Evolutionary conservation across 2,329 filamentous ascomycete species (phyloP), one percentile per base, ranked within the genome.

Genomic region (Emergomyces orientalis): DNA sequence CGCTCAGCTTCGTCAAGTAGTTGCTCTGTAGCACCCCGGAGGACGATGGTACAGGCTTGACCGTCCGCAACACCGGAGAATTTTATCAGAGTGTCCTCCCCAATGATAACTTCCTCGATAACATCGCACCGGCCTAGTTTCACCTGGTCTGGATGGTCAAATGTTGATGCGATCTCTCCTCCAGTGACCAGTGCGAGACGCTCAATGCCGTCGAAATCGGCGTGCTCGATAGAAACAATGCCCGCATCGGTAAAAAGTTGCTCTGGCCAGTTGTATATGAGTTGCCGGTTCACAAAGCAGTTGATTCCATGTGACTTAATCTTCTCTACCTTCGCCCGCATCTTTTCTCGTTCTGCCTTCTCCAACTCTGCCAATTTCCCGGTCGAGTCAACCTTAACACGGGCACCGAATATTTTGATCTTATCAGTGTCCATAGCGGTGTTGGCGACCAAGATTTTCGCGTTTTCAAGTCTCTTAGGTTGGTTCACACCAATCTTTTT

Each of bases 241-340:
- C 94, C 94, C 8, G 92, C 93, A 76, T 99, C 94, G 43, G 93
- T 91, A 74, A 99, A 99, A 56, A 99, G 88, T 79, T 99, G 94
- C 79, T 99, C 94, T 6, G 94, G 94, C 94, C 94, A 99, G 83
- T 99, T 99, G 84, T 99, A 99, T 80, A 99, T 99, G 67, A 99
- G 86, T 77, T 99, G 94, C 70, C 94, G 84, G 84, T 99, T 99
- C 78, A 99, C 96, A 78, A 99, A 99, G 83, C 94, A 97, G 84
- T 99, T 99, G 80, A 99, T 97, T 64, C 94, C 94, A 73, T 99
- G 94, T 56, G 91, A 85, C 85, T 97, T 99, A 81, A 99, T 99
- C 78, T 91, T 93, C 67, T 99, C 94, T 55, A 99, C 94, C 84
- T 99, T 99, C 68, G 90, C 89, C 83, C 92, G 95, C 94, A 99